Base-by-base conservation (phyloP, 495 filamentous ascomycete genomes). In the Echria macrotheca region DNA sequence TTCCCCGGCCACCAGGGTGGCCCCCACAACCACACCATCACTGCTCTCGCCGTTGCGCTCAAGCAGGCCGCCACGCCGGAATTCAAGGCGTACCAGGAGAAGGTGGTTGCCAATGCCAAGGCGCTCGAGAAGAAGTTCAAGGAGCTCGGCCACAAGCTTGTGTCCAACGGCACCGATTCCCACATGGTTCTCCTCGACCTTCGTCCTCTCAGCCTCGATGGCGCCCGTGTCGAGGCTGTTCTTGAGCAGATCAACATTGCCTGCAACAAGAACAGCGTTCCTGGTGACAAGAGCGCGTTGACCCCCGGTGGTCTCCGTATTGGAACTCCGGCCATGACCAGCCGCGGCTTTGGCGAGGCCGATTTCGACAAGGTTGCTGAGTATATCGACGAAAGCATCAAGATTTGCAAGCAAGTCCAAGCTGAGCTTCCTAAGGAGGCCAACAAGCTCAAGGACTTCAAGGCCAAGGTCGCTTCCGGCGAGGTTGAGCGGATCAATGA, bases 1-100 rank as follows among this genome's bases (percentile, higher is more conserved):
- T 99, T 99, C 80, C 94, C 94, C 37, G 94, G 94, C 52, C 94
- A 99, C 74, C 94, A 99, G 77, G 94, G 94, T 64, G 94, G 94
- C 44, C 94, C 94, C 22, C 94, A 99, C 77, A 99, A 99, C 79
- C 94, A 99, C 81, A 99, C 94, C 69, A 99, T 99, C 73, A 99
- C 94, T 31, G 94, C 94, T 55, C 79, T 99, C 45, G 87, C 94
- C 23, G 94, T 97, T 57, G 94, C 94, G 38, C 80, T 99, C 53
- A 93, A 95, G 77, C 94, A 99, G 76, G 91, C 88, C 42, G 83
- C 80, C 53, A 87, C 84, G 46, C 86, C 88, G 28, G 93, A 96
- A 68, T 99, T 96, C 82, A 93, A 89, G 74, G 78, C 82, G 58
- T 99, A 99, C 76, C 94, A 99, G 69, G 69, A 90, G 69, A 84